Evolutionary conservation across 805 yeast genomes (phyloP), one percentile per base, ranked within the genome.

Genomic region (Candida saitoana): DNA sequence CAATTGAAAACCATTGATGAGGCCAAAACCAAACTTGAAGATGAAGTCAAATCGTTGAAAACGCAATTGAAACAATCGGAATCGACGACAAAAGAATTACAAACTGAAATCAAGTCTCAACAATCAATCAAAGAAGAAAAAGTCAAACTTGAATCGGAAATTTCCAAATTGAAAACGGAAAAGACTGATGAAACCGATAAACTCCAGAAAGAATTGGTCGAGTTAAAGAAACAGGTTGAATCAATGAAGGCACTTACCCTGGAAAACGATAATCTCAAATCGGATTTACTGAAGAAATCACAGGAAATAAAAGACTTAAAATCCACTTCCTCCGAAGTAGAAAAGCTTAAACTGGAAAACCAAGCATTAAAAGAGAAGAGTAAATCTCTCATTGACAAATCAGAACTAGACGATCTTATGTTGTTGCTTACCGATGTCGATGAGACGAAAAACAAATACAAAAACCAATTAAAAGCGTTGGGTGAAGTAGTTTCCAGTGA

Each of bases 381-480:
- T 36, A 41, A 24, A 17, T 38, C 33, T 15, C 46, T 39, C 7
- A 45, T 49, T 31, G 81, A 36, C 2, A 71, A 69, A 47, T 54
- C 74, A 2, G 87, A 81, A 18, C 54, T 80, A 8, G 96, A 88
- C 51, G 95, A 87, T 47, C 60, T 88, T 52, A 75, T 88, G 80
- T 62, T 87, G 18, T 65, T 89, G 15, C 79, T 89, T 59, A 77
- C 84, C 15, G 95, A 87, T 36, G 65, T 87, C 50, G 95, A 88
- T 45, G 88, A 83, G 38, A 77, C 75, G 48, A 79, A 79, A 43
- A 65, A 71, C 22, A 69, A 69, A 47, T 82, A 86, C 57, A 82
- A 82, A 54, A 52, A 60, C 5, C 71, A 66, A 44, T 68, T 84
- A 30, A 69, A 67, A 43, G 65, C 57, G 0, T 53, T 80, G 3